Base-by-base conservation (phyloP, 2,329 filamentous ascomycete genomes). In the Ceratocystis diversiconidia region DNA sequence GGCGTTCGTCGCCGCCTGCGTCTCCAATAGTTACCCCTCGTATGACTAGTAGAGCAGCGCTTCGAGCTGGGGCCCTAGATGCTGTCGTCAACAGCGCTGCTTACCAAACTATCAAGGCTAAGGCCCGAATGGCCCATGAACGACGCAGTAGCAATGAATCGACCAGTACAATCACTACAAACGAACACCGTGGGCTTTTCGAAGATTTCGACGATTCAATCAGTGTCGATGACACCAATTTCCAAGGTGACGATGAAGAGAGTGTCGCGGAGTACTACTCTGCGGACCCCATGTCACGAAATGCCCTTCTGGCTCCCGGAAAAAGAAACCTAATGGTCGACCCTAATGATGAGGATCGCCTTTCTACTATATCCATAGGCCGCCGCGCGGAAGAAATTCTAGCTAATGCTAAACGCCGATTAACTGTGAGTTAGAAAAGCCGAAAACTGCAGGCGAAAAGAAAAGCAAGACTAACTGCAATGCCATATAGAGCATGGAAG, bases 381-480 rank as follows among this genome's bases (percentile, higher is more conserved):
- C 86, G 87, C 70, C 84, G 90, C 71, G 92, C 92, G 1, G 92
- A 96, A 73, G 81, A 92, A 72, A 96, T 96, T 72, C 80, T 97
- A 65, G 90, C 91, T 65, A 96, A 95, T 75, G 92, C 92, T 41
- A 96, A 96, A 77, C 87, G 85, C 73, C 82, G 91, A 70, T 79
- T 97, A 68, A 94, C 89, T 72, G 90, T 95, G 80, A 74, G 89
- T 76, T 46, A 19, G 12, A 43, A 64, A 15, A 12, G 36, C 1
- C 0, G 3, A 41, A 41, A 41, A 15, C 3, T 41, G 36, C 3
- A 5, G 36, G 3, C 12, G 43, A 36, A 19, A 6, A n/a, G 28
- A 61, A 57, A 41, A 61, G 71, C 75, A 69, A 76, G 67, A 57
- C 44, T 52, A 25, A 52, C 22, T 12, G 25, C 5, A 52, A 52